These are phyloP conservation scores for Pseudogymnoascus sp. DNA, from an alignment of 2,329 filamentous ascomycete species.

Conservation along the genomic window DNA sequence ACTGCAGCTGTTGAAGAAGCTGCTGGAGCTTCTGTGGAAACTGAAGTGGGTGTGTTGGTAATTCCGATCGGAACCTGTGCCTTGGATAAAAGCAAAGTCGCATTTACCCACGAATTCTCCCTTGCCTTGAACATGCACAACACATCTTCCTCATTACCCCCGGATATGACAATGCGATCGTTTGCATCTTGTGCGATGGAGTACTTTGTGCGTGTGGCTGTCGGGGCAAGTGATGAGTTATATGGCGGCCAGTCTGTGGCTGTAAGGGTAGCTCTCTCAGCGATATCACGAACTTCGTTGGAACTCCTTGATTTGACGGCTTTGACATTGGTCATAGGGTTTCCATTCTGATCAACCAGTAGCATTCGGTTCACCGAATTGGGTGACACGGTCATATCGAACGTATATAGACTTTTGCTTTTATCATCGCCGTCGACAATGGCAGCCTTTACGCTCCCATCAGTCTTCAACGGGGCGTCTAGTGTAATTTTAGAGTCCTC, in stretches of 20 bases:
- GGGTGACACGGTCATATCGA: constrained; percentile 67
- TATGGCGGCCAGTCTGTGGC: constrained; percentile 68
- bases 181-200: constrained; percentile 59
- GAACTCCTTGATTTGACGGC: constrained; percentile 32
- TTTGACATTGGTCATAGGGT: constrained; percentile 41
- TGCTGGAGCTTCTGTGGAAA: constrained; percentile 30
- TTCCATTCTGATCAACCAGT: constrained; percentile 56
- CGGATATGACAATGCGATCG: constrained; percentile 70
- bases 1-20: constrained; percentile 30
- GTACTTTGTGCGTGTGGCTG: constrained; percentile 57
- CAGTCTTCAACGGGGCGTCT: constrained; percentile 52
- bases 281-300: background rate
- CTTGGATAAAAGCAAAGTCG: constrained; percentile 38
- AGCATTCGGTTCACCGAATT: constrained; percentile 68
- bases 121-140: constrained; percentile 72
- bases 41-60: constrained; percentile 19
- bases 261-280: constrained; percentile 37
- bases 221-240: constrained; percentile 67
- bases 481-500: constrained; percentile 59
- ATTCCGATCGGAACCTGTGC: constrained; percentile 15
- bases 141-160: constrained; percentile 61
- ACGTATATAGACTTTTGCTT: constrained; percentile 72
- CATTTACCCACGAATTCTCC: constrained; percentile 72
- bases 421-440: constrained; percentile 67
- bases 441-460: constrained; percentile 53